Evolutionary conservation across 345 rosid genomes (phyloP), one percentile per base, ranked within the genome.

Genomic region (Populus nigra): DNA sequence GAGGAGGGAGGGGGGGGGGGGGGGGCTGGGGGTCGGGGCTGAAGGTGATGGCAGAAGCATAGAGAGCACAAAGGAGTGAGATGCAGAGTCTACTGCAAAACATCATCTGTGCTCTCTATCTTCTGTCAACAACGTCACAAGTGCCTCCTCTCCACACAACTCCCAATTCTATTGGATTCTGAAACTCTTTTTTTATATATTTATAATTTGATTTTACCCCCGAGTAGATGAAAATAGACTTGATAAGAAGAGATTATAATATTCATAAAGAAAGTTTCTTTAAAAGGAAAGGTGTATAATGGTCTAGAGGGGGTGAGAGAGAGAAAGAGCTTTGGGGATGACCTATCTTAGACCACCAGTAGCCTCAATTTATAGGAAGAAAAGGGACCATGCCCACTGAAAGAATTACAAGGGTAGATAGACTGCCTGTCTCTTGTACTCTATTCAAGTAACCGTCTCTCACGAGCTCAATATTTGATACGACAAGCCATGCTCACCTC

Each of bases 101-200:
- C 89, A 89, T 91, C 97, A 85, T 92, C 90, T 82, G 98, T 90
- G 95, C 98, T 91, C 97, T 94, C 98, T 94, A 92, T 94, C 98
- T 94, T 94, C 97, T 94, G 98, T 93, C 98, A 92, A 87, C 93
- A 82, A 63, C 86, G 83, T 77, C 85, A 80, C 83, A 82, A 74
- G 65, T 49, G 49, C 80, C 88, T 75, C 77, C 38, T 57, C 29
- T 9, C 78, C 45, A 47, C 68, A 18, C 45, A 67, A 29, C 45
- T 47, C 36, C 43, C 70, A 16, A 35, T 13, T 67, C 31, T 63
- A n/a, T 63, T 63, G 33, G 67, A 10, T 29, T 63, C 10, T 27
- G 33, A 63, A 63, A 20, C 23, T 57, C 18, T 0, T 10, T 20
- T 20, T 22, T 22, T 12, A 2, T 61, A n/a, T 22, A 12, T 7